phyloP scores from a whole-genome alignment of 1,284 basidiomycete genomes.

The Rhodotorula sp. region DNA sequence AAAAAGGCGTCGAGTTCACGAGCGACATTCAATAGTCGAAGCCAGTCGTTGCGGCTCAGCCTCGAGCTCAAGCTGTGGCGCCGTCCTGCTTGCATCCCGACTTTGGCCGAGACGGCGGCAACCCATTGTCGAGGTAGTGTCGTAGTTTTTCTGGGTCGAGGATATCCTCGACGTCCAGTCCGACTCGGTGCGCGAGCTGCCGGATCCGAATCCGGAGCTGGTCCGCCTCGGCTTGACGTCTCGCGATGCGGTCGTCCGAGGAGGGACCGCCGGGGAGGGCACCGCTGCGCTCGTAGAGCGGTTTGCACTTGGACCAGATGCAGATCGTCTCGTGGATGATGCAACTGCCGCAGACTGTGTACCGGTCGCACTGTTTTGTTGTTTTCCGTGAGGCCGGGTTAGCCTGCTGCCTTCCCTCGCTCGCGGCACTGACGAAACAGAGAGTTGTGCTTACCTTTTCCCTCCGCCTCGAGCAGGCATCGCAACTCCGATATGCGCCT shows the following conservation, averaged over 20 bases:
- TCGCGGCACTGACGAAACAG: neutral
- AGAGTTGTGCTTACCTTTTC: slow-evolving; percentile 7
- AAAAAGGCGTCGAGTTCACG: no score
- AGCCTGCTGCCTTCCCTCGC: neutral
- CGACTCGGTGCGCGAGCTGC: neutral
- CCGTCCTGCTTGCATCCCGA: no score
- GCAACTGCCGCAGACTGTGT: slow-evolving; percentile 11
- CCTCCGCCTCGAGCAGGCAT: neutral
- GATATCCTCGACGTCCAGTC: neutral
- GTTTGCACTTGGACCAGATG: neutral
- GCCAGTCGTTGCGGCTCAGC: no score
- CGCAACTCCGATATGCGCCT: neutral
- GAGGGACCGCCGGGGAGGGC: neutral
- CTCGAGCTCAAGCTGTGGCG: no score
- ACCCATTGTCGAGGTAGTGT: no score
- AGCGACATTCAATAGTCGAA: no score
- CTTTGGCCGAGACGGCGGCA: no score
- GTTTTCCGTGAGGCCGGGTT: neutral
- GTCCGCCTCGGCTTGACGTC: neutral
- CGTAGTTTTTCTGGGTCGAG: neutral
- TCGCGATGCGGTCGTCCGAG: neutral
- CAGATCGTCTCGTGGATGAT: slow-evolving; percentile 8
- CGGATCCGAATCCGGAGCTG: neutral
- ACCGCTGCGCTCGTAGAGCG: neutral
- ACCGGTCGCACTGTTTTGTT: slow-evolving; percentile 1